These are phyloP conservation scores for Tuber aestivum DNA, from an alignment of 495 filamentous ascomycete genomes.

Conservation along the genomic window DNA sequence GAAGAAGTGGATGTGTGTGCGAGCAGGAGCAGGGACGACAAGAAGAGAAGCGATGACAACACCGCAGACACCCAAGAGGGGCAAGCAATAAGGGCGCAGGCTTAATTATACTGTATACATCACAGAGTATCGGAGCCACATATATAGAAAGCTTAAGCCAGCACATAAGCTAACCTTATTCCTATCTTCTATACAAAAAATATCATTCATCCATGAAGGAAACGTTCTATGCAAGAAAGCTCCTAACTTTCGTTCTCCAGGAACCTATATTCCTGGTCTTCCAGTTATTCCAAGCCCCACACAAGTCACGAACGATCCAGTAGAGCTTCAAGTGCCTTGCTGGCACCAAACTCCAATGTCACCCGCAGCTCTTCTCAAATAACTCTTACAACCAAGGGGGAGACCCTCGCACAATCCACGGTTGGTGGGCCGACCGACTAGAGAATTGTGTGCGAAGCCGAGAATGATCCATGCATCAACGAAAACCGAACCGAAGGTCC, in stretches of 20 bases:
- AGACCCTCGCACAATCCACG: conserved; percentile 27
- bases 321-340: conserved; percentile 21
- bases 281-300: conserved; percentile 14
- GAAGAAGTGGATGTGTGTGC: neutral
- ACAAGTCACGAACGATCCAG: conserved; percentile 7
- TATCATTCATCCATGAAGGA: conserved; percentile 26
- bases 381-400: neutral
- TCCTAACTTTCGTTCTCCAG: conserved; percentile 12
- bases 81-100: conserved; percentile 33
- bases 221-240: conserved; percentile 31
- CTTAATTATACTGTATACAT: conserved; percentile 25
- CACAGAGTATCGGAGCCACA: conserved; percentile 35
- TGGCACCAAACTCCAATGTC: conserved; percentile 5
- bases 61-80: conserved; percentile 36
- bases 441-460: conserved; percentile 32
- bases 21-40: conserved; percentile 30
- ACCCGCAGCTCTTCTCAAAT: neutral
- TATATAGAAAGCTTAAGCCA: conserved; percentile 31
- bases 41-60: conserved; percentile 36
- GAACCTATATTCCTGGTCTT: conserved; percentile 22
- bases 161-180: conserved; percentile 31
- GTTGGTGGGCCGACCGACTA: conserved; percentile 29
- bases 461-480: conserved; percentile 1
- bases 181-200: conserved; percentile 39
- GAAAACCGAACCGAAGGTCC: conserved; percentile 32